Evolutionary conservation across 2,329 filamentous ascomycete genomes (phyloP).

Genomic region (Beauveria brongniartii): DNA sequence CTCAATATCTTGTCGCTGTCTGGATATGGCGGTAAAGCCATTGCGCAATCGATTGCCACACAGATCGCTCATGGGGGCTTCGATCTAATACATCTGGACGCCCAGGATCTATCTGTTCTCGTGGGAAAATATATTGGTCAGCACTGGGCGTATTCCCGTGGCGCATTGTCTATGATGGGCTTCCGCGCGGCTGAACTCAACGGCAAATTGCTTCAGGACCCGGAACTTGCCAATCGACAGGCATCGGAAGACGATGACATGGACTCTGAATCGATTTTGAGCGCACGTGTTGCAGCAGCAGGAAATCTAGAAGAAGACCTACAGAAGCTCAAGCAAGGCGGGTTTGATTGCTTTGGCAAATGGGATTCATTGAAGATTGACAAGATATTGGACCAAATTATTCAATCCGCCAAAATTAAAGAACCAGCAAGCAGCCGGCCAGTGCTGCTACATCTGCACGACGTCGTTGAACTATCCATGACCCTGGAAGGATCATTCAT

Average conservation of each 20-base stretch:
- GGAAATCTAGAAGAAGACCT: constrained; percentile 35
- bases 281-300: constrained; percentile 20
- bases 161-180: constrained; percentile 45
- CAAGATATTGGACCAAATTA: constrained; percentile 48
- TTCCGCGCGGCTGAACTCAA: constrained; percentile 48
- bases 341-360: constrained; percentile 31
- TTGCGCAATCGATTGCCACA: constrained; percentile 46
- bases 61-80: constrained; percentile 53
- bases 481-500: constrained; percentile 62
- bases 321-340: constrained; percentile 32
- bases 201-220: constrained; percentile 42
- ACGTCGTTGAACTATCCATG: constrained; percentile 69
- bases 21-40: constrained; percentile 30
- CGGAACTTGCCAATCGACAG: constrained; percentile 26
- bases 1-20: constrained; percentile 30
- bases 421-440: constrained; percentile 29
- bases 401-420: constrained; percentile 37
- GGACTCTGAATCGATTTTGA: constrained; percentile 24
- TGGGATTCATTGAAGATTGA: constrained; percentile 57
- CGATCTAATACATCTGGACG: constrained; percentile 60
- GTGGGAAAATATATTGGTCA: constrained; percentile 64
- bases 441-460: constrained; percentile 70
- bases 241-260: constrained; percentile 28
- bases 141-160: constrained; percentile 39
- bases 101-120: constrained; percentile 62